Evolutionary conservation across 148 eudicot species (phyloP).

Genomic region (Mesembryanthemum crystallinum): DNA sequence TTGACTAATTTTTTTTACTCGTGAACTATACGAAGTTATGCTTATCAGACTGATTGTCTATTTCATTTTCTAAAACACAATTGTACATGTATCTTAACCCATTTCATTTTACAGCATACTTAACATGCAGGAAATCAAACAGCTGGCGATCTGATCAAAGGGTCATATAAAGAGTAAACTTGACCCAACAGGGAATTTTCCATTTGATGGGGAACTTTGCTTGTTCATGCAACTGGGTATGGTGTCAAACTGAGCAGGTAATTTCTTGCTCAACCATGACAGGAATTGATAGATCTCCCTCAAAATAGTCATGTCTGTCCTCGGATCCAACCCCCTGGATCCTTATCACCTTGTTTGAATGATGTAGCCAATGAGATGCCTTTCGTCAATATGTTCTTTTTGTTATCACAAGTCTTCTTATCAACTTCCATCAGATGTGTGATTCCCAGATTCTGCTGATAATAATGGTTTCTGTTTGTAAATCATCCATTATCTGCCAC

Average conservation of each 20-base stretch:
- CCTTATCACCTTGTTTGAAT: too few relatives aligned
- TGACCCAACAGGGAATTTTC: not conserved
- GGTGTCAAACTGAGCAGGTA: conserved; percentile 58
- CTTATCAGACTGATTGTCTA: not conserved
- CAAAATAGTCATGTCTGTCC: too few relatives aligned
- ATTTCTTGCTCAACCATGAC: conserved; percentile 25
- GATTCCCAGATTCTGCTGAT: too few relatives aligned
- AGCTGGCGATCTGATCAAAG: not conserved
- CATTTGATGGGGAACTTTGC: not conserved
- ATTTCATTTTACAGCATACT: not conserved
- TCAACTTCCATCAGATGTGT: too few relatives aligned
- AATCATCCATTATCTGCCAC: not conserved
- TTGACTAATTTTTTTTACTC: too few relatives aligned
- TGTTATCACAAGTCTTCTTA: too few relatives aligned
- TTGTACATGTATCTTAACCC: too few relatives aligned
- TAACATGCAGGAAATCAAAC: not conserved
- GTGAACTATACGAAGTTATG: not conserved
- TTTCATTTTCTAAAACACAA: not conserved
- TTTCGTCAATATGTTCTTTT: too few relatives aligned
- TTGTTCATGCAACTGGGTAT: conserved; percentile 53
- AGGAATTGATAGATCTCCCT: too few relatives aligned
- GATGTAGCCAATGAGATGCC: too few relatives aligned
- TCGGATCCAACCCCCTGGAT: too few relatives aligned
- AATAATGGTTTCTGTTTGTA: too few relatives aligned
- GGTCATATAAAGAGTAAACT: not conserved